phyloP scores from a whole-genome alignment of 2,329 filamentous ascomycete genomes.

The Dothideomycetidae sp. region DNA sequence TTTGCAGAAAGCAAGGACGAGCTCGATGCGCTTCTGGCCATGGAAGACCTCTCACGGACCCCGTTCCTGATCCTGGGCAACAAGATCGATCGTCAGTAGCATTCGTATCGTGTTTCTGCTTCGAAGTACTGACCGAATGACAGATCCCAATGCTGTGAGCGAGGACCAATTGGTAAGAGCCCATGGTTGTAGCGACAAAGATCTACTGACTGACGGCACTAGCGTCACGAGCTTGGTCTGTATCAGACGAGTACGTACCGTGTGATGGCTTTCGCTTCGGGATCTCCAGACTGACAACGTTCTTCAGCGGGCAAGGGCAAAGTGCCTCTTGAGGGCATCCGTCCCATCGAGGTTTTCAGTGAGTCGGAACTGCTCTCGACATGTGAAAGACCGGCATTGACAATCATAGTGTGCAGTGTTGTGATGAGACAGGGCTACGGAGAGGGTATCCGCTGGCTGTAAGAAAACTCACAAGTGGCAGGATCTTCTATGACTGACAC shows the following conservation, averaged over 20 bases:
- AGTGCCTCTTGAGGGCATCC: constrained; percentile 78
- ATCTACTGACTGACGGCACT: background rate
- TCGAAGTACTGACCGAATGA: constrained; percentile 3
- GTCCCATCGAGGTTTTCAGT: constrained; percentile 87
- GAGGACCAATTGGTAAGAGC: constrained; percentile 68
- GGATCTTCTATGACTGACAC: background rate
- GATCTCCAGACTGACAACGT: background rate
- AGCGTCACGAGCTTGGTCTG: constrained; percentile 71
- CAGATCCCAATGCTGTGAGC: constrained; percentile 73
- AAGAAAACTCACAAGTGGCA: background rate
- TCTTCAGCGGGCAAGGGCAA: constrained; percentile 62
- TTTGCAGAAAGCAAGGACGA: constrained; percentile 91
- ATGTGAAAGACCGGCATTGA: too few species aligned
- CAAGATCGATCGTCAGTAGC: constrained; percentile 70
- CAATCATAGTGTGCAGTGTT: constrained; percentile 72
- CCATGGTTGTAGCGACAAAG: background rate
- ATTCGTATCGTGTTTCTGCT: too few species aligned
- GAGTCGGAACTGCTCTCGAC: too few species aligned
- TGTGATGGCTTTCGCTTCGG: constrained; percentile 1
- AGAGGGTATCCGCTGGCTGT: constrained; percentile 77
- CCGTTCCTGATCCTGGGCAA: constrained; percentile 94
- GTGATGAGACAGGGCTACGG: constrained; percentile 93
- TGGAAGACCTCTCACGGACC: constrained; percentile 94
- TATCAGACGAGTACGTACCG: constrained; percentile 58
- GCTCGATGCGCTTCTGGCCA: constrained; percentile 78